Evolutionary conservation across 495 filamentous ascomycete species (phyloP).

Genomic region (Cryomyces antarcticus): DNA sequence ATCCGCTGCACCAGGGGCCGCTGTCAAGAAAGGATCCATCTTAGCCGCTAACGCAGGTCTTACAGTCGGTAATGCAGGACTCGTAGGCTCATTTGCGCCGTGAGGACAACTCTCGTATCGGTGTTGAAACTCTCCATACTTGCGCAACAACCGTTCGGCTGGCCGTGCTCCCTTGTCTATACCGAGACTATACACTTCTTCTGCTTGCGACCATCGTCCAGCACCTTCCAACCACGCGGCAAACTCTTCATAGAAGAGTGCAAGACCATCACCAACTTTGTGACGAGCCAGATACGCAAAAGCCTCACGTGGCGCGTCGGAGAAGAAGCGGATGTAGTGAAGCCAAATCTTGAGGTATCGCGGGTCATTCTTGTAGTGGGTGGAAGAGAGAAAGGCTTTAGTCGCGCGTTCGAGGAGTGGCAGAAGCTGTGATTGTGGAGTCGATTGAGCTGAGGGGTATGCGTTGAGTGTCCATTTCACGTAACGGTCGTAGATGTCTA

Average conservation of each 20-base stretch:
- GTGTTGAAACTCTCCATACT: slow-evolving; percentile 76
- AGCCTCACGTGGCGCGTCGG: slow-evolving; percentile 75
- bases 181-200: slow-evolving; percentile 78
- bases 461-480: slow-evolving; percentile 91
- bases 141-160: slow-evolving; percentile 56
- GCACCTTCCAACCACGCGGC: slow-evolving; percentile 75
- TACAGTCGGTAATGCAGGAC: slow-evolving; percentile 66
- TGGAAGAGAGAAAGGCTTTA: slow-evolving; percentile 59
- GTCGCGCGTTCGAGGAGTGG: slow-evolving; percentile 81
- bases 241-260: slow-evolving; percentile 96
- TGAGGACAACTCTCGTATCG: slow-evolving; percentile 44
- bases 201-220: slow-evolving; percentile 75
- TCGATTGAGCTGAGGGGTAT: slow-evolving; percentile 84
- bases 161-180: slow-evolving; percentile 78
- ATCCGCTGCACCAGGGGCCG: slow-evolving; percentile 25
- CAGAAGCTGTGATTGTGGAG: slow-evolving; percentile 74
- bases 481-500: slow-evolving; percentile 91
- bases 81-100: slow-evolving; percentile 43
- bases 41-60: slow-evolving; percentile 77
- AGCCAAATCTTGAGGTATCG: slow-evolving; percentile 87
- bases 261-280: slow-evolving; percentile 65
- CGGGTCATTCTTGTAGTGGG: slow-evolving; percentile 86
- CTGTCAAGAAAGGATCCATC: slow-evolving; percentile 50
- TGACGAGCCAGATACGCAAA: slow-evolving; percentile 84
- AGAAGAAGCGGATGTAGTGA: slow-evolving; percentile 80